Conservation (phyloP, 164 flowering plant species). For the Kingdonia uniflora region DNA sequence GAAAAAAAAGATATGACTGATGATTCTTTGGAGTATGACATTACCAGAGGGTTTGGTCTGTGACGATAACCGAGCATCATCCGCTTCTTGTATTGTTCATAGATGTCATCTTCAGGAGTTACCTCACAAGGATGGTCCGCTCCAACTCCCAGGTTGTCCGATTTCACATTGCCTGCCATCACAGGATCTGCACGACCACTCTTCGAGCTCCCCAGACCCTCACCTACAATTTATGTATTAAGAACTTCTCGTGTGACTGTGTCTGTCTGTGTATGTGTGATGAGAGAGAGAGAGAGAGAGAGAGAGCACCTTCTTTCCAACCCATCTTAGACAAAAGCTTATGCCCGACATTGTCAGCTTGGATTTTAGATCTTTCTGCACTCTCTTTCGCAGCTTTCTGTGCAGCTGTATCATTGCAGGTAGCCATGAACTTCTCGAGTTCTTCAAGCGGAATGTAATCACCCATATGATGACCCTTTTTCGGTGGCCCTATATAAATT, state of each 20-base stretch:
- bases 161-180: conserved; percentile 76
- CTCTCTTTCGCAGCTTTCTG: conserved; percentile 64
- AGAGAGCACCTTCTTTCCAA: conserved; percentile 85
- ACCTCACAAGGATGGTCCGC: conserved; percentile 86
- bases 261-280: background rate
- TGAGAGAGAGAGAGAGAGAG: background rate
- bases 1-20: background rate
- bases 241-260: too few relatives aligned
- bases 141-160: conserved; percentile 83
- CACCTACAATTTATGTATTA: conserved; percentile 69
- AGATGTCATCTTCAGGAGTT: conserved; percentile 87
- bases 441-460: conserved; percentile 93
- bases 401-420: conserved; percentile 68
- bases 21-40: background rate
- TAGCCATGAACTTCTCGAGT: conserved; percentile 77
- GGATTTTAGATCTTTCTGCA: conserved; percentile 77
- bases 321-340: conserved; percentile 96
- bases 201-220: conserved; percentile 89
- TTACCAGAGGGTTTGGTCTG: conserved; percentile 96
- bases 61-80: conserved; percentile 96
- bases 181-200: conserved; percentile 87
- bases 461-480: conserved; percentile 98
- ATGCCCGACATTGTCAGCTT: conserved; percentile 91
- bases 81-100: conserved; percentile 97
- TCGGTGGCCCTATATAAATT: conserved; percentile 20